Percentiles rank a stretch among this genome's conserved stretches.
Conservation (phyloP, 2,329 filamentous ascomycete genomes). For the Nannizziopsis barbatae region DNA sequence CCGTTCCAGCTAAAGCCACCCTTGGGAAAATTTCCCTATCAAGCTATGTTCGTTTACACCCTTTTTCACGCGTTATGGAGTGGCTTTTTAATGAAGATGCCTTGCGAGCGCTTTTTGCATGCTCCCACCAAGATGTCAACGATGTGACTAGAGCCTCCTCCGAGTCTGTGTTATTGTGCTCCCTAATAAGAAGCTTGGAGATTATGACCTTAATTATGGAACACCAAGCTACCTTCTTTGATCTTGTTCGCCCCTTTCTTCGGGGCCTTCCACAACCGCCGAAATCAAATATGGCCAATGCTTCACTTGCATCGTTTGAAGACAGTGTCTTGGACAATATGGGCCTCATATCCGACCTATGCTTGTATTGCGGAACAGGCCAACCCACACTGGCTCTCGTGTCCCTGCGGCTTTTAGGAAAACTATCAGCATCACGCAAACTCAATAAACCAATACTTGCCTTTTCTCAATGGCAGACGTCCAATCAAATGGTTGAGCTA, state of each 20-base stretch:
- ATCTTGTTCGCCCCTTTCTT: constrained; percentile 71
- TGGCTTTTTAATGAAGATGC: constrained; percentile 96
- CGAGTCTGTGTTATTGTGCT: constrained; percentile 70
- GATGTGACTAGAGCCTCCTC: constrained; percentile 61
- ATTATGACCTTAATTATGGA: constrained; percentile 74
- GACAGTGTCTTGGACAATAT: constrained; percentile 79
- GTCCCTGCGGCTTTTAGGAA: constrained; percentile 72
- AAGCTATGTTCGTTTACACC: constrained; percentile 75
- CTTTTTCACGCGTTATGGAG: constrained; percentile 90
- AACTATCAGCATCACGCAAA: constrained; percentile 71
- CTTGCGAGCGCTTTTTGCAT: constrained; percentile 63
- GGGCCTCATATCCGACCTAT: constrained; percentile 66
- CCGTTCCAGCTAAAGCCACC: constrained; percentile 60
- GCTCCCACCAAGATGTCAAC: constrained; percentile 63
- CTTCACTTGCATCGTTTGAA: constrained; percentile 77
- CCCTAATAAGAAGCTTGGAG: constrained; percentile 68
- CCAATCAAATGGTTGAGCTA: constrained; percentile 80
- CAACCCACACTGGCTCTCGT: constrained; percentile 69
- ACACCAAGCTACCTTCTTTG: constrained; percentile 80
- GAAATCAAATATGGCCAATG: constrained; percentile 55
- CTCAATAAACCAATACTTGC: constrained; percentile 61
- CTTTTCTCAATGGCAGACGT: constrained; percentile 50
- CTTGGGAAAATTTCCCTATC: constrained; percentile 50
- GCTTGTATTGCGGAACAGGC: constrained; percentile 74
- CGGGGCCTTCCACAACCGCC: constrained; percentile 53